Percentiles rank a stretch among this genome's conserved stretches.
Conservation (phyloP, 2,329 filamentous ascomycete species). For the Ophiostoma sp. region DNA sequence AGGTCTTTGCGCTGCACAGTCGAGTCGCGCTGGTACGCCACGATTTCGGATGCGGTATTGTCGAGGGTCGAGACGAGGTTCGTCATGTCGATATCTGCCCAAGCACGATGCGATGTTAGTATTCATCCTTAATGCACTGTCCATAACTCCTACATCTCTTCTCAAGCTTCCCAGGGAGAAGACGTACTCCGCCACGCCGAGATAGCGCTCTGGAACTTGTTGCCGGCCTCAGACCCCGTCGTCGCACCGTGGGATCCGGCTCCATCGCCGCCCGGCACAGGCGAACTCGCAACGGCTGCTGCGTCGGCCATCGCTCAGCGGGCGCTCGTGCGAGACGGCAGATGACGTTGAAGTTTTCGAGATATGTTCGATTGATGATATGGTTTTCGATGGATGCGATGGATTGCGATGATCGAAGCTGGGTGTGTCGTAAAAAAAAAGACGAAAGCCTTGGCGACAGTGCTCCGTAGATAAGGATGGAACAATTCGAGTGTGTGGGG, state of each 20-base stretch:
- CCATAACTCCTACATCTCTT: neutral
- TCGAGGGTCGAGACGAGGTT: constrained; percentile 83
- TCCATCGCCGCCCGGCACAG: constrained; percentile 20
- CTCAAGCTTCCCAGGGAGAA: neutral
- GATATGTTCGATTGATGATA: neutral
- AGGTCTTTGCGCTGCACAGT: constrained; percentile 94
- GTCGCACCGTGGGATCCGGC: neutral
- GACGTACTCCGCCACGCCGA: constrained; percentile 87
- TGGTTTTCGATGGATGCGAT: neutral
- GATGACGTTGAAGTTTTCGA: neutral
- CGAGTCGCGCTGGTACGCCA: constrained; percentile 90
- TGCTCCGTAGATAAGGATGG: neutral
- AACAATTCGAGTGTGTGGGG: neutral
- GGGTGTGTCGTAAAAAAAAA: neutral
- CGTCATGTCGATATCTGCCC: constrained; percentile 79
- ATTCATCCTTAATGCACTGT: constrained; percentile 4
- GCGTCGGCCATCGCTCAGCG: constrained; percentile 29
- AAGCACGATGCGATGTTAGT: constrained; percentile 26
- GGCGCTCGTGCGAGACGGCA: neutral
- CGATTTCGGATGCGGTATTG: constrained; percentile 90
- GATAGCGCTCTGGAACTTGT: constrained; percentile 96
- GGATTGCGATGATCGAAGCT: neutral
- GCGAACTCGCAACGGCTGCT: constrained; percentile 23
- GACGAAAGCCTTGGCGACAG: neutral
- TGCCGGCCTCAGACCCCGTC: constrained; percentile 58